Base-by-base conservation (phyloP, 208 protist genomes). In the Balamuthia mandrillaris region DNA sequence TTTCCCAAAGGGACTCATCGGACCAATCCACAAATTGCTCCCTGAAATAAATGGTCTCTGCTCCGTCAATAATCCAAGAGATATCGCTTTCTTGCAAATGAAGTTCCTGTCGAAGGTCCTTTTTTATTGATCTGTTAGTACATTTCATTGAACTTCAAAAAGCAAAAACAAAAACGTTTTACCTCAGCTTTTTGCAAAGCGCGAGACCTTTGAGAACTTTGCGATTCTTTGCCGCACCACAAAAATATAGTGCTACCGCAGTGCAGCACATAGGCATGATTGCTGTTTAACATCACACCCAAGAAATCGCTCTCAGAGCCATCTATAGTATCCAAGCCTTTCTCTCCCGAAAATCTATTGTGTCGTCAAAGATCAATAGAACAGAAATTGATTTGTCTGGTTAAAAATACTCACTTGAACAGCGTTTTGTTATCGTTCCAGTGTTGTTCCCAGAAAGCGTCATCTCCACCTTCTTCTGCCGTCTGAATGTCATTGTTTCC, bases 21-120 rank as follows among this genome's bases (percentile, higher is more conserved):
- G 12, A 58, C 70, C 70, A 79, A 61, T 79, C 70, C 12, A 58
- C 41, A 45, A 79, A 79, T 33, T 79, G 70, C 47, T 79, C 70
- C 6, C 70, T 68, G 47, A 79, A 79, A 45, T 58, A 79, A 14
- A 79, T 79, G 29, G 41, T 79, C 27, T 79, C 70, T 6, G 70
- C 70, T 5, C 70, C 70, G 24, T 79, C 70, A 18, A 79, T 79
- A 21, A 58, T 37, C 70, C 70, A 79, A 7, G 41, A 70, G 12
- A 70, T 70, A n/a, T 70, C 61, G 31, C 70, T 6, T 74, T 49
- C 65, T 79, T n/a, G n/a, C n/a, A n/a, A n/a, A n/a, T n/a, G 18
- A n/a, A 56, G 18, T n/a, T 56, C 49, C n/a, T 56, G 49, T 24
- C 49, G 18, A n/a, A 56, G 49, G 44, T 12, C 70, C 70, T 4